Conservation (phyloP, 805 yeast species). For the Schizosaccharomyces pombe region ASM294v3 CU329670.1:2072001-2072500, state of each 20-base stretch:
- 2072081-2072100: background rate
- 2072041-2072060: background rate
- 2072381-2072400: conserved; percentile 24
- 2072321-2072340: conserved; percentile 4
- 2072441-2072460: background rate
- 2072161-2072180: background rate
- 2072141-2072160: background rate
- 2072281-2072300: background rate
- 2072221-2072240: background rate
- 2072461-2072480: background rate
- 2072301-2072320: conserved; percentile 2
- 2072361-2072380: conserved; percentile 30
- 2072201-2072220: background rate
- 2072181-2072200: background rate
- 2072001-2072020: background rate
- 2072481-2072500: conserved; percentile 15
- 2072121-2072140: background rate
- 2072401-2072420: background rate
- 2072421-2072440: background rate
- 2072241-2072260: background rate
- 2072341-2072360: conserved; percentile 25
- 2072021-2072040: background rate
- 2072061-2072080: background rate
- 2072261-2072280: background rate
- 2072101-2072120: background rate